Conservation (phyloP, 2,329 filamentous ascomycete species). For the Diaporthe ampelina region DNA sequence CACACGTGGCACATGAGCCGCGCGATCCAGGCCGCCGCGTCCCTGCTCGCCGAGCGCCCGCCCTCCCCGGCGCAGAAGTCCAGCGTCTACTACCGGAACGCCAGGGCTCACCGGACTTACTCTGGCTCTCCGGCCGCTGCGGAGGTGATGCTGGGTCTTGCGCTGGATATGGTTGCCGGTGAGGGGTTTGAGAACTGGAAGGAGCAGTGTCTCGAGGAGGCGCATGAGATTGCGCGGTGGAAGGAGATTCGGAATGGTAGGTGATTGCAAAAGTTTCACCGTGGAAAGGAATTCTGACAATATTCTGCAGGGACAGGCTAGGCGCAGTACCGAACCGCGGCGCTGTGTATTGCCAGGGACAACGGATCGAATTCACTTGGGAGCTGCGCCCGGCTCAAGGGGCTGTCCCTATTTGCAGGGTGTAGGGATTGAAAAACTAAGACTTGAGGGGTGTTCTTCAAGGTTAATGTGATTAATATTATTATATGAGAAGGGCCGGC, state of each 20-base stretch:
- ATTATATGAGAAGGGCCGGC: not conserved
- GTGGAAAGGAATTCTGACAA: not conserved
- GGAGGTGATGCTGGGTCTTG: not conserved
- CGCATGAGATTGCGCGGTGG: constrained; percentile 7
- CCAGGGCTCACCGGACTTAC: not conserved
- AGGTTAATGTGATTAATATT: not conserved
- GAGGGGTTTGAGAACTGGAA: constrained; percentile 1
- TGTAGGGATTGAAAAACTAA: not conserved
- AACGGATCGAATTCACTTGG: not conserved
- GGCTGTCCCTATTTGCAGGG: not conserved
- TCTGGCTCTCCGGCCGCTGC: not conserved
- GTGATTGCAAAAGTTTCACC: rapidly evolving
- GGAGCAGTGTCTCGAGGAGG: constrained; percentile 25
- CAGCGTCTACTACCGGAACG: not conserved
- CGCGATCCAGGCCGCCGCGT: constrained; percentile 3
- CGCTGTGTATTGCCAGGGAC: not conserved
- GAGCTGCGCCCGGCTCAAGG: not conserved
- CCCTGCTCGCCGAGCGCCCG: not conserved
- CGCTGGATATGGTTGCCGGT: constrained; percentile 4
- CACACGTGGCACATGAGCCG: constrained; percentile 15
- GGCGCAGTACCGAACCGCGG: not conserved
- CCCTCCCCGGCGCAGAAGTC: not conserved
- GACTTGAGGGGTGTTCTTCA: not conserved
- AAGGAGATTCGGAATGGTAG: not conserved
- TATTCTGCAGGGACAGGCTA: not conserved